Conservation (phyloP, 257 asterid species). For the Handroanthus guayacan region DNA sequence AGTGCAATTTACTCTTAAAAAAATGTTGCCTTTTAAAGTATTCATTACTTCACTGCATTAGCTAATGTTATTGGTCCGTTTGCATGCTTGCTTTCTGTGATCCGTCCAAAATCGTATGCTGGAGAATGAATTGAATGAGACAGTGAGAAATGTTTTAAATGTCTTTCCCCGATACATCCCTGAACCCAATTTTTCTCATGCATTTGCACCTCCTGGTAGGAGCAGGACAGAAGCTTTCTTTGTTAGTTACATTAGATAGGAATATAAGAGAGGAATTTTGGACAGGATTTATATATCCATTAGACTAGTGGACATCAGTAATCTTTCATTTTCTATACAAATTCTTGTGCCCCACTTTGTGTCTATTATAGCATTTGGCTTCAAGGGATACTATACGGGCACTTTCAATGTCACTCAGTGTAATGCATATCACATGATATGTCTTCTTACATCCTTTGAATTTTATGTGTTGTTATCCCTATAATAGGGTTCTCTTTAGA, state of each 20-base stretch:
- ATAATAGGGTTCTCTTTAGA: constrained; percentile 5
- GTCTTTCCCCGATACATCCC: not conserved
- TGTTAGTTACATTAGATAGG: not conserved
- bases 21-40: not conserved
- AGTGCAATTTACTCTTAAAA: no score
- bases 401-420: not conserved
- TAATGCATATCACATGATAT: not conserved
- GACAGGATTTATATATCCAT: not conserved
- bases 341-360: not conserved
- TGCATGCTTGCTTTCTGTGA: not conserved
- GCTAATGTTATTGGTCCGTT: not conserved
- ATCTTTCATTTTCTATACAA: not conserved
- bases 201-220: not conserved
- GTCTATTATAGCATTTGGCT: not conserved
- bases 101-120: not conserved
- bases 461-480: constrained; percentile 6
- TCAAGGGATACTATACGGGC: not conserved
- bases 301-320: not conserved
- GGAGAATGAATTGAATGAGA: not conserved
- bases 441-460: constrained; percentile 1
- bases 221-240: not conserved
- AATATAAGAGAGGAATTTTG: not conserved
- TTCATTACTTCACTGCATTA: constrained; percentile 1
- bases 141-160: not conserved
- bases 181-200: not conserved